Evolutionary conservation across 371 early-diverging fungal genomes (phyloP).

Genomic region (Phascolomyces articulosus): DNA sequence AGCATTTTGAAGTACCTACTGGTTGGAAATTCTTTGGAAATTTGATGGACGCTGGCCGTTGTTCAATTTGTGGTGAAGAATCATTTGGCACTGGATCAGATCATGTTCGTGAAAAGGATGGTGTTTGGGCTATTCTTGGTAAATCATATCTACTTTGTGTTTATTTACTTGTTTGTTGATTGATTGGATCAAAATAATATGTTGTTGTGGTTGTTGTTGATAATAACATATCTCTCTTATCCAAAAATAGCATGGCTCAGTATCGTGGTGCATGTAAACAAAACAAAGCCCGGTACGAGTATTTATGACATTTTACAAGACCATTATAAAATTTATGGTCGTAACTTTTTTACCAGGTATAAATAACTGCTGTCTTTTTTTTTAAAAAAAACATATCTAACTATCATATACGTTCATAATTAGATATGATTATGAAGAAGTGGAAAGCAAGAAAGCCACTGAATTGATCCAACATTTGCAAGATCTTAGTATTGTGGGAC

Average conservation of each 20-base stretch:
- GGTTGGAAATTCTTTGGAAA: constrained; percentile 98
- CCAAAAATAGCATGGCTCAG: constrained; percentile 83
- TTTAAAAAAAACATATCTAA: background rate
- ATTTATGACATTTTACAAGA: constrained; percentile 80
- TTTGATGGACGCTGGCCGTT: constrained; percentile 94
- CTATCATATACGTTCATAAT: too few relatives aligned
- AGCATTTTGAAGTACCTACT: constrained; percentile 90
- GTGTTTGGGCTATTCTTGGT: constrained; percentile 95
- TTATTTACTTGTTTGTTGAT: background rate
- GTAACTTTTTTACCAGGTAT: constrained; percentile 93
- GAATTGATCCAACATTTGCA: constrained; percentile 79
- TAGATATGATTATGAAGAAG: constrained; percentile 96
- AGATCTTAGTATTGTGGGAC: constrained; percentile 54
- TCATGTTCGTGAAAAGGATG: constrained; percentile 98
- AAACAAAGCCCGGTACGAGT: constrained; percentile 49
- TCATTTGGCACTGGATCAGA: constrained; percentile 97
- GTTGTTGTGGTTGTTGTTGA: too few relatives aligned
- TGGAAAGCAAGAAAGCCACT: constrained; percentile 78
- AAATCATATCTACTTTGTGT: constrained; percentile 14
- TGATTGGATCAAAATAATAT: background rate
- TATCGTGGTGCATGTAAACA: constrained; percentile 83
- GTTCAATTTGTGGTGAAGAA: constrained; percentile 98
- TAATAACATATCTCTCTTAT: too few relatives aligned
- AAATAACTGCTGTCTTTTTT: background rate
- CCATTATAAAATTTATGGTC: constrained; percentile 87